Percentiles rank a stretch among this genome's conserved stretches.
These are phyloP conservation scores for Odontarrhena argentea DNA, from an alignment of 345 rosid genomes.

Conservation along the genomic window DNA sequence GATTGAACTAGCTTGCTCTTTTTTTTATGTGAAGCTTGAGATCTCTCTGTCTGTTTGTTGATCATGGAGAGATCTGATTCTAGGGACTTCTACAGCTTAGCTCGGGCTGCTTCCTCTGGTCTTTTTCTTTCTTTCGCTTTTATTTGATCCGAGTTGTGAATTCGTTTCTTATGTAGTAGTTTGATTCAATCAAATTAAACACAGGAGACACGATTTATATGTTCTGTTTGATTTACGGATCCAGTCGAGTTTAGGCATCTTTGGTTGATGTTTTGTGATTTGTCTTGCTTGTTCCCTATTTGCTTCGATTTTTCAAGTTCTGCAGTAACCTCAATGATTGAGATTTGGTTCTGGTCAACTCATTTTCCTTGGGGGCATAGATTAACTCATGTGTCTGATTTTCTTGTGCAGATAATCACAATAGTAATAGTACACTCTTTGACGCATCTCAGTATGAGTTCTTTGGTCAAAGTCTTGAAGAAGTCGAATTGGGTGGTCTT, in stretches of 20 bases:
- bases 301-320: background rate
- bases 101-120: constrained; percentile 50
- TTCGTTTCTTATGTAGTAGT: background rate
- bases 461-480: constrained; percentile 70
- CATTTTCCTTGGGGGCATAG: background rate
- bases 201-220: constrained; percentile 2
- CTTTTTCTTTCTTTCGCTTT: background rate
- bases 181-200: too few species aligned
- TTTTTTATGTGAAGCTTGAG: constrained; percentile 18
- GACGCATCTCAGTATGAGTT: constrained; percentile 79
- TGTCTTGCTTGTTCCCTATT: background rate
- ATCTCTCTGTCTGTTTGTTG: constrained; percentile 25
- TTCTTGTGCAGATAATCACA: constrained; percentile 36
- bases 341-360: background rate
- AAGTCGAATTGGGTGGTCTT: constrained; percentile 68
- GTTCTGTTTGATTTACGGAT: constrained; percentile 11
- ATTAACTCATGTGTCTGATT: background rate
- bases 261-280: background rate
- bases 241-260: background rate
- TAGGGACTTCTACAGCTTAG: constrained; percentile 47
- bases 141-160: constrained; percentile 2
- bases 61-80: constrained; percentile 70
- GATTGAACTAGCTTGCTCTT: constrained; percentile 5
- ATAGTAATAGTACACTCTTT: constrained; percentile 41
- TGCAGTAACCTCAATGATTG: background rate